phyloP scores from a whole-genome alignment of 2,329 filamentous ascomycete genomes.

The Bipolaris cookei region DNA sequence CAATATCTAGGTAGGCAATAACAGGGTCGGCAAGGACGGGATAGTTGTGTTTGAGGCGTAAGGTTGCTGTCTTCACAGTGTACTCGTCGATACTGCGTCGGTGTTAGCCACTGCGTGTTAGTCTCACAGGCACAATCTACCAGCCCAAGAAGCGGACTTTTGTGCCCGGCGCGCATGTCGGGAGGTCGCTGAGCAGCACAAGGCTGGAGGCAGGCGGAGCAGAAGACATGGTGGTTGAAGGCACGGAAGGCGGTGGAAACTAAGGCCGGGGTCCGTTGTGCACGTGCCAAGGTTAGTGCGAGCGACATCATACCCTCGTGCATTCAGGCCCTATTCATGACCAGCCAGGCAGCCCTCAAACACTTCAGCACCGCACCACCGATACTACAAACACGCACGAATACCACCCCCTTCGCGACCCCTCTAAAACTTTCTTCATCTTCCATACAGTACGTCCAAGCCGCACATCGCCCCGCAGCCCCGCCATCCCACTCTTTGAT shows the following conservation, averaged over 20 bases:
- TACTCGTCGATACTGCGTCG: conserved; percentile 64
- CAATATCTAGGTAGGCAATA: conserved; percentile 70
- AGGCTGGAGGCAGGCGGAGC: conserved; percentile 63
- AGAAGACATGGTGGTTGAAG: conserved; percentile 34
- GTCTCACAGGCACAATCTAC: conserved; percentile 58
- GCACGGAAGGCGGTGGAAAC: conserved; percentile 18
- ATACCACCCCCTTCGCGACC: background rate
- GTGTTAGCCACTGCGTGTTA: conserved; percentile 16
- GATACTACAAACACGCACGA: conserved; percentile 10
- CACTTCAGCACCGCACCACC: conserved; percentile 19
- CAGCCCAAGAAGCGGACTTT: conserved; percentile 94
- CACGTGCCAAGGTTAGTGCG: conserved; percentile 29
- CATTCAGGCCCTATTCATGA: conserved; percentile 27
- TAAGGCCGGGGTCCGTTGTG: conserved; percentile 18
- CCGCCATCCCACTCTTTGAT: conserved; percentile 25
- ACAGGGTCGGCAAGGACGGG: conserved; percentile 53
- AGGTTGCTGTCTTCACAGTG: conserved; percentile 61
- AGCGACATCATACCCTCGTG: conserved; percentile 36
- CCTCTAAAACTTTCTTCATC: background rate
- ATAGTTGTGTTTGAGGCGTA: conserved; percentile 73
- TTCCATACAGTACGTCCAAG: conserved; percentile 21
- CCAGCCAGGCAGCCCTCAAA: conserved; percentile 25
- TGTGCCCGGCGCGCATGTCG: conserved; percentile 60
- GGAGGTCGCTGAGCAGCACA: conserved; percentile 58
- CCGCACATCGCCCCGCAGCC: conserved; percentile 20